These are phyloP conservation scores for Russula vinacea DNA, from an alignment of 768 basidiomycete genomes.

Conservation along the genomic window DNA sequence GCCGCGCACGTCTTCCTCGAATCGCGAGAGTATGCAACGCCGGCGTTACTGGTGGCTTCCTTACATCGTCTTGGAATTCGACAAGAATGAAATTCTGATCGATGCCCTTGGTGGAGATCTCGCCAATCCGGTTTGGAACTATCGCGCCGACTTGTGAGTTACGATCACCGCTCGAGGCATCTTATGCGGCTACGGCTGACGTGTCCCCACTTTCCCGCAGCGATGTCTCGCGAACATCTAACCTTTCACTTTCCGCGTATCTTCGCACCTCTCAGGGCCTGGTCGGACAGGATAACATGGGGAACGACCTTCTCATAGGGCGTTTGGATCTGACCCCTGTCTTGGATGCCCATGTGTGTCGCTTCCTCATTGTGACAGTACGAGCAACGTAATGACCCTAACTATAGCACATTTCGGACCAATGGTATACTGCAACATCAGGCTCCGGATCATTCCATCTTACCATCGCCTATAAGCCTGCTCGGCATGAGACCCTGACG, in stretches of 20 bases:
- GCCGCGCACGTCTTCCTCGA: constrained; percentile 50
- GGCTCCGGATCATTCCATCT: constrained; percentile 92
- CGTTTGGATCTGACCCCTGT: constrained; percentile 85
- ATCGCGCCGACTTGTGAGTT: constrained; percentile 89
- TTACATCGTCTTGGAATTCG: constrained; percentile 95
- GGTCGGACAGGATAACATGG: constrained; percentile 88
- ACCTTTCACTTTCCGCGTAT: constrained; percentile 88
- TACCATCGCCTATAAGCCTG: constrained; percentile 91
- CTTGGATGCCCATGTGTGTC: constrained; percentile 69
- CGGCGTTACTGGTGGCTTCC: constrained; percentile 95
- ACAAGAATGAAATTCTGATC: constrained; percentile 95
- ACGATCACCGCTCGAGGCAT: constrained; percentile 3
- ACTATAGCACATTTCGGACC: constrained; percentile 76
- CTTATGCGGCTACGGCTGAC: constrained; percentile 28
- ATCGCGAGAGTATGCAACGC: constrained; percentile 88
- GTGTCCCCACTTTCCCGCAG: constrained; percentile 41
- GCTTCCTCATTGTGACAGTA: constrained; percentile 13
- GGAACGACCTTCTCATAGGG: constrained; percentile 93
- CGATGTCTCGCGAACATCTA: constrained; percentile 93
- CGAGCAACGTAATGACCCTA: constrained; percentile 8
- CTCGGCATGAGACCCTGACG: constrained; percentile 77
- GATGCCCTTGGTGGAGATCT: constrained; percentile 97
- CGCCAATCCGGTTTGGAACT: constrained; percentile 88
- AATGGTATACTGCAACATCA: constrained; percentile 82
- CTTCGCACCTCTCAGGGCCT: constrained; percentile 74